phyloP scores from a whole-genome alignment of 306 rosid species.

The Cucumis cinereus region DNA sequence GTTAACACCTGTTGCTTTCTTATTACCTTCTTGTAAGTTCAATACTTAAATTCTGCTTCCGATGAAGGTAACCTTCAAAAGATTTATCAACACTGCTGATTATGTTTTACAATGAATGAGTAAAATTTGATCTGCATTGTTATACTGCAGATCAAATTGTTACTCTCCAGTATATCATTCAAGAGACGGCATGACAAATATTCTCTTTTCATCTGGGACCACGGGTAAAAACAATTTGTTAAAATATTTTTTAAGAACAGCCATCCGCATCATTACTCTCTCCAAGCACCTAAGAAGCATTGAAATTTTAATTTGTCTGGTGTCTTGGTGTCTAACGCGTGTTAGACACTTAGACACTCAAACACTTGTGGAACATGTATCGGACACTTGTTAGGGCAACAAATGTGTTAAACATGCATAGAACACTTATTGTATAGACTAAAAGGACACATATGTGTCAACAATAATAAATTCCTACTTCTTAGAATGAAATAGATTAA shows the following conservation, averaged over 20 bases:
- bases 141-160: constrained; percentile 41
- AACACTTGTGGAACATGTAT: too few relatives aligned
- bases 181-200: constrained; percentile 49
- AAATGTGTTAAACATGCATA: too few relatives aligned
- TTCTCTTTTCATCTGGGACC: constrained; percentile 95
- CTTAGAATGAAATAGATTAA: too few relatives aligned
- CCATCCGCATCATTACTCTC: neutral
- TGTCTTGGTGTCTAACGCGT: too few relatives aligned
- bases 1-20: neutral
- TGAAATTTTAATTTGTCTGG: too few relatives aligned
- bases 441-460: too few relatives aligned
- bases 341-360: too few relatives aligned
- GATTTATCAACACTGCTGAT: neutral
- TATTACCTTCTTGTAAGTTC: neutral
- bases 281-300: neutral
- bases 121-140: neutral
- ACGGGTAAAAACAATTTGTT: constrained; percentile 32
- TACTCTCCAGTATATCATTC: constrained; percentile 52
- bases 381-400: too few relatives aligned
- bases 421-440: too few relatives aligned
- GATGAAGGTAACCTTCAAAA: neutral
- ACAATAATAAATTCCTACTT: too few relatives aligned
- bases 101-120: neutral
- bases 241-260: too few relatives aligned
- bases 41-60: neutral